These are phyloP conservation scores for Strobilomyces dryophilus DNA, from an alignment of 768 basidiomycete genomes.

Conservation along the genomic window DNA sequence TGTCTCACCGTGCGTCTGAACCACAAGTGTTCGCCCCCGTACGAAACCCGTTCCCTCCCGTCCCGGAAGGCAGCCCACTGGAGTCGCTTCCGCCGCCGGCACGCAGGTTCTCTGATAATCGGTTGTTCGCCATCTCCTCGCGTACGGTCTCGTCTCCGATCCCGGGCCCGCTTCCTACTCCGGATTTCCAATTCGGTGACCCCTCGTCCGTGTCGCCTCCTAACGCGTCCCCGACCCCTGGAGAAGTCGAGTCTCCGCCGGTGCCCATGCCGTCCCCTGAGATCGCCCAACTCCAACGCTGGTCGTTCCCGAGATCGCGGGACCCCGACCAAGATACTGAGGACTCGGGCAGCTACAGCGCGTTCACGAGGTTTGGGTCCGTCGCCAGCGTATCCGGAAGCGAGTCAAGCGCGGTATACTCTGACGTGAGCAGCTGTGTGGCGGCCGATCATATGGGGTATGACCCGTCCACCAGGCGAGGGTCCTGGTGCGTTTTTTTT, in stretches of 20 bases:
- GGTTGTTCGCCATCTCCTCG: slow-evolving; percentile 44
- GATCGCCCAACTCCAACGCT: slow-evolving; percentile 28
- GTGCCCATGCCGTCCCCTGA: slow-evolving; percentile 43
- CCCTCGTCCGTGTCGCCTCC: slow-evolving; percentile 45
- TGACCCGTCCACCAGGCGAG: slow-evolving; percentile 33
- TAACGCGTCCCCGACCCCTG: slow-evolving; percentile 47
- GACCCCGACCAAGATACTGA: slow-evolving; percentile 49
- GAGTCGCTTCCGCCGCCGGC: slow-evolving; percentile 7
- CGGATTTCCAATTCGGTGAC: slow-evolving; percentile 61
- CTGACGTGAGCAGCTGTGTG: slow-evolving; percentile 40
- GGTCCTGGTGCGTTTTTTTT: slow-evolving; percentile 20
- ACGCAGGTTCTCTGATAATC: slow-evolving; percentile 41
- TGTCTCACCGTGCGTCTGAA: slow-evolving; percentile 31
- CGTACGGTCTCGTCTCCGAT: slow-evolving; percentile 45
- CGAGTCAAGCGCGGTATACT: slow-evolving; percentile 51
- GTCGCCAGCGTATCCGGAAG: slow-evolving; percentile 58
- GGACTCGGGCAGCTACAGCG: slow-evolving; percentile 47
- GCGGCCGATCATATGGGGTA: slow-evolving; percentile 29
- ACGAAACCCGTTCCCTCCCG: slow-evolving; percentile 34
- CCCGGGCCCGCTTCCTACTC: slow-evolving; percentile 55
- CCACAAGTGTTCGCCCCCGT: slow-evolving; percentile 34
- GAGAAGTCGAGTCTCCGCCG: slow-evolving; percentile 35
- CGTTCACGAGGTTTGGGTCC: slow-evolving; percentile 53
- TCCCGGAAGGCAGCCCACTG: slow-evolving; percentile 22
- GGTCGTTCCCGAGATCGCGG: slow-evolving; percentile 41